Base-by-base conservation (phyloP, 2,329 filamentous ascomycete genomes). In the Zopfia rhizophila region DNA sequence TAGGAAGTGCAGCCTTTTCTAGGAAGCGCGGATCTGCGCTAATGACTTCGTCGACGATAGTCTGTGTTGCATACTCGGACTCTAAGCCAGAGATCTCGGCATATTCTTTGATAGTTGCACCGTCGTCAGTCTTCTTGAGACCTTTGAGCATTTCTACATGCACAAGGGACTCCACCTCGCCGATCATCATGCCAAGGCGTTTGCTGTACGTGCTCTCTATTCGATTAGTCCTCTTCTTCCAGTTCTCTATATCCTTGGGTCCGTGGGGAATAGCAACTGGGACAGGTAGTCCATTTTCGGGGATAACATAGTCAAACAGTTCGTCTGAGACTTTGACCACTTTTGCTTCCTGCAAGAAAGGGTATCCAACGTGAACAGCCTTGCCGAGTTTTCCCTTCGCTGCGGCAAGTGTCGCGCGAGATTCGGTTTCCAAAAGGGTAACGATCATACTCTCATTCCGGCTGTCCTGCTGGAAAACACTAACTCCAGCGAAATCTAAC, bases 371-470 rank as follows among this genome's bases (percentile, higher is more conserved):
- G 67, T 91, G 91, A 48, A 96, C 92, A 49, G 87, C 86, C 71
- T 93, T 83, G 31, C 92, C 93, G 31, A 99, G 81, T 66, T 91
- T 93, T 37, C 78, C 75, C 68, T 91, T 90, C 43, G 92, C 92
- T 42, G 83, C 76, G 56, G 89, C 85, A 16, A 86, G 79, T 54
- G 83, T 89, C 35, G 88, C 86, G 24, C 88, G 85, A 46, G 77
- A 74, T 53, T 92, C 90, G 0, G 89, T 84, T 25, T 90, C 87
- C 22, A 86, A 80, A 37, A 99, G 78, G 2, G 90, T 96, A 45
- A 97, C 82, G 17, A 97, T 84, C 85, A 97, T 92, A 72, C 93
- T 99, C 72, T 97, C 92, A 65, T 97, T 97, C 37, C 91, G 87
- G 68, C 92, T 97, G 59, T 97, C 94, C 60, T 93, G 86, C 67